A percentile compares a stretch with the other conserved stretches of the same genome.
phyloP scores from a whole-genome alignment of 352 stramenopile species.

The Hyaloperonospora brassicae region DNA sequence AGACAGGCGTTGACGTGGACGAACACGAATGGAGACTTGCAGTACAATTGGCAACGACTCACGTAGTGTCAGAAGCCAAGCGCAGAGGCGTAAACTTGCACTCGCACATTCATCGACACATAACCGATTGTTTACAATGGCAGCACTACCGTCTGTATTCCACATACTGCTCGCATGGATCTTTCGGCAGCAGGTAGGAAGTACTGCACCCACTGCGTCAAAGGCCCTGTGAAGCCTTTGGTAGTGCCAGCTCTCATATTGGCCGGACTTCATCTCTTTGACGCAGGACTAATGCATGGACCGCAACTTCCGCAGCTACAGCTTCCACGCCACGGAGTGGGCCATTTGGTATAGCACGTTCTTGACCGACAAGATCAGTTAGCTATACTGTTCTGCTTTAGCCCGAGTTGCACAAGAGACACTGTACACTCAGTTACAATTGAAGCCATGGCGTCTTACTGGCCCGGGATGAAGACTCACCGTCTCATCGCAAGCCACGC shows the following conservation, averaged over 20 bases:
- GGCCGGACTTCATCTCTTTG: constrained; percentile 17
- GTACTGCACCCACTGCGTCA: constrained; percentile 24
- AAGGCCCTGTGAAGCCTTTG: constrained; percentile 28
- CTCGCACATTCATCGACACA: constrained; percentile 7
- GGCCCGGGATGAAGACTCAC: too few species aligned
- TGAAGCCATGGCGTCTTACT: too few species aligned
- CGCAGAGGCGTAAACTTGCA: constrained; percentile 27
- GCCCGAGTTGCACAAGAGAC: too few species aligned
- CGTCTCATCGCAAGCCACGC: too few species aligned
- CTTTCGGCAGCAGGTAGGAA: constrained; percentile 14
- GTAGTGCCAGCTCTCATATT: constrained; percentile 32
- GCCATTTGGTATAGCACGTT: constrained; percentile 21
- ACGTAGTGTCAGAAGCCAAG: constrained; percentile 23
- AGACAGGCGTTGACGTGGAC: constrained; percentile 12
- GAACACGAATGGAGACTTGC: constrained; percentile 35
- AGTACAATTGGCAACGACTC: constrained; percentile 34
- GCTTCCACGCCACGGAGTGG: constrained; percentile 23
- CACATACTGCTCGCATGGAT: constrained; percentile 9
- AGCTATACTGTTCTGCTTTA: too few species aligned
- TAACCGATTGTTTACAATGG: neutral
- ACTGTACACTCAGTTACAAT: too few species aligned
- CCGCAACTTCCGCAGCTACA: constrained; percentile 17
- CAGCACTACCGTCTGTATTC: constrained; percentile 19
- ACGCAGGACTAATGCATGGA: constrained; percentile 15
- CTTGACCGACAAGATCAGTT: constrained; percentile 18